Evolutionary conservation across 495 filamentous ascomycete species (phyloP), one percentile per base, ranked within the genome.

Genomic region (Niebla homalea): DNA sequence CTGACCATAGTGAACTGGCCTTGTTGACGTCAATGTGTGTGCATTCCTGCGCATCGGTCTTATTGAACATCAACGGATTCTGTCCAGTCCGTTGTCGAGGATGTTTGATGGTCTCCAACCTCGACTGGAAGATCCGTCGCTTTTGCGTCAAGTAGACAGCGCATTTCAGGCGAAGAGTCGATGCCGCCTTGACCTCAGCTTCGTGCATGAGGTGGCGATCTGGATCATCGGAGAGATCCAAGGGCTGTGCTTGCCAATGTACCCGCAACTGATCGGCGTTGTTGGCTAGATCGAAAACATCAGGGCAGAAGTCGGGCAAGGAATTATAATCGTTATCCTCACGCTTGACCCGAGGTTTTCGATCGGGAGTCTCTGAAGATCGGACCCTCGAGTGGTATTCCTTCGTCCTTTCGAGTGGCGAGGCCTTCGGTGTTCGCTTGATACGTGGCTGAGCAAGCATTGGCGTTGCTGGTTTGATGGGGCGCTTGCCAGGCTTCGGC

Each of bases 1-100:
- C 88, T 38, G 81, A 80, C 88, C 88, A 95, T 46, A 98, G 75
- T 64, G 92, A 93, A 58, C 87, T 94, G 23, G 92, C 89, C 74
- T 98, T 98, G 71, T 96, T 96, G 64, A 96, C 92, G 63, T 98
- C 92, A 53, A 96, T 95, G 72, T 93, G 93, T 77, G 88, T 94
- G 22, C 87, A 87, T 64, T 94, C 87, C 65, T 98, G 92, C 29
- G 88, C 86, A 63, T 95, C 86, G n/a, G 92, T 96, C 78, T 96
- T 98, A 54, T 87, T 76, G 61, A 98, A 98, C 60, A 92, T 85
- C 26, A 36, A 14, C 29, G 29, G 29, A 12, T 32, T 32, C 14
- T 32, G 29, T 32, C 29, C 29, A 32, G 29, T 32, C 29, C 29
- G 29, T 11, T 32, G 29, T 8, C 29, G 29, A 32, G 29, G 29